Base-by-base conservation (phyloP, 2,329 filamentous ascomycete species). In the Pyrenophora seminiperda region DNA sequence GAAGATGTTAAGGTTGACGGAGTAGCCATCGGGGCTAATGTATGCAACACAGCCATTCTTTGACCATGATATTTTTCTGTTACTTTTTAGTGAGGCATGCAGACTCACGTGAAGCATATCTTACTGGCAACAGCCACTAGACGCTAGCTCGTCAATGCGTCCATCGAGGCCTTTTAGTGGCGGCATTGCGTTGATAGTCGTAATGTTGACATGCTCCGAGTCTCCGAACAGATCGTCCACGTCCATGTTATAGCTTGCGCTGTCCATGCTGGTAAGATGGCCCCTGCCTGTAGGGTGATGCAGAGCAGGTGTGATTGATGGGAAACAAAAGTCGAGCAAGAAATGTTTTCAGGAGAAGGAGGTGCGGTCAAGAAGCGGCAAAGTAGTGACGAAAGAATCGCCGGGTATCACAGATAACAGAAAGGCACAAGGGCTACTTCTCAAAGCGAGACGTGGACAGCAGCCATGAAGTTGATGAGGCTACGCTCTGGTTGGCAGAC, bases 51-150 rank as follows among this genome's bases (percentile, higher is more conserved):
- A 91, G 34, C 93, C 93, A 53, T 85, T 83, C 63, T 87, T 91
- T 9, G 93, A 96, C 92, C 93, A 97, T 22, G 89, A 86, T 45
- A 97, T 82, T 58, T 84, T 85, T 69, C 91, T 95, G 50, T 18
- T 14, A 17, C 31, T 5, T 22, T 39, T 65, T 19, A 62, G 37
- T 18, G n/a, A 3, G 19, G 19, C 7, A 10, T 10, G 9, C 1
- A 43, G 7, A 20, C 14, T 22, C 29, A 18, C 15, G 13, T 15
- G 7, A 20, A 19, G n/a, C 31, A n/a, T 24, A 36, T 80, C 86
- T 75, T 83, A 94, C 91, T 91, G 88, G 79, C 87, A 90, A 71
- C 89, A 94, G 13, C 91, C 91, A 50, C 83, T 83, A 50, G 81
- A 78, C 58, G 88, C 84, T 61, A 94, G 78, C 65, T 95, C 89